These are phyloP conservation scores for Carallia brachiata DNA, from an alignment of 345 rosid species.

Conservation along the genomic window DNA sequence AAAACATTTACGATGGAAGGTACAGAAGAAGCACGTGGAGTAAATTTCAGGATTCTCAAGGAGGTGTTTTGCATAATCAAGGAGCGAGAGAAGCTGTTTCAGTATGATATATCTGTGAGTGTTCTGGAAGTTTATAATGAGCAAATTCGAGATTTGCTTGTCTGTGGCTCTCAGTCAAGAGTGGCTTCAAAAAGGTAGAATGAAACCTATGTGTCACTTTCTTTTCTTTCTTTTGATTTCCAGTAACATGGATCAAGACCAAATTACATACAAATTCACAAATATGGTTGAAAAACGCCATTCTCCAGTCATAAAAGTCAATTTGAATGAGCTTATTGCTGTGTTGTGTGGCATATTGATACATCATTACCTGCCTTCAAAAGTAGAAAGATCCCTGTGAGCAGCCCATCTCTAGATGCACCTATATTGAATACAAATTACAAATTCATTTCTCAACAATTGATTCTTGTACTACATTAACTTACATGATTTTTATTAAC, in stretches of 20 bases:
- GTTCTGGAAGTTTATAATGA: constrained; percentile 97
- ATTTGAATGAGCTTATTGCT: too few species aligned
- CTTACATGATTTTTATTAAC: too few species aligned
- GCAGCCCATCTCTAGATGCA: too few species aligned
- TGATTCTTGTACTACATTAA: too few species aligned
- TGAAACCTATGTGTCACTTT: neutral
- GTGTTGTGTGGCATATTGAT: too few species aligned
- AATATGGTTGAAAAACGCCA: too few species aligned
- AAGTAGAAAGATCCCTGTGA: too few species aligned
- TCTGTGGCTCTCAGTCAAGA: constrained; percentile 53
- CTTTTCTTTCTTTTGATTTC: neutral
- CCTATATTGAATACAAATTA: too few species aligned
- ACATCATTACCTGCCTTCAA: too few species aligned
- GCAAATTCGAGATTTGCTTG: constrained; percentile 84
- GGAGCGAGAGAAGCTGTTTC: constrained; percentile 56
- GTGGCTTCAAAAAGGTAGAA: constrained; percentile 60
- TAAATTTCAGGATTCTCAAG: constrained; percentile 84
- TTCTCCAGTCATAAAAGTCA: too few species aligned
- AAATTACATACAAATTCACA: too few species aligned
- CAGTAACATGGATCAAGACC: neutral
- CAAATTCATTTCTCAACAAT: too few species aligned
- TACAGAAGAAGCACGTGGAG: constrained; percentile 83
- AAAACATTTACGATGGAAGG: constrained; percentile 98
- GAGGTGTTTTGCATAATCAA: constrained; percentile 63
- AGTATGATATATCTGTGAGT: constrained; percentile 82